Conservation (phyloP, 2,329 filamentous ascomycete genomes). For the Arthrobotrys conoides region DNA sequence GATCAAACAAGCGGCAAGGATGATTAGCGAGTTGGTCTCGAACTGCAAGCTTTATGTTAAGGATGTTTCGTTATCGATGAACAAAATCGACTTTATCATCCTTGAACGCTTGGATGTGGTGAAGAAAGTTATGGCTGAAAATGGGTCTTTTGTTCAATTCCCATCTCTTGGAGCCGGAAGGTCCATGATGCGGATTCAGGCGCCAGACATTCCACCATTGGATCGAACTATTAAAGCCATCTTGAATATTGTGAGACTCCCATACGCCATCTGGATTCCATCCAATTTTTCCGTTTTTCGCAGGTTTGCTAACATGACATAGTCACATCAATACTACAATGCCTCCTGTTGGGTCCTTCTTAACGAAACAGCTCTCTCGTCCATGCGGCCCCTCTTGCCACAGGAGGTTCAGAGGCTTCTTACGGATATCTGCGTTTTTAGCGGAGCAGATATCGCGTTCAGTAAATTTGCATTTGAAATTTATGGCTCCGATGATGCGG, state of each 20-base stretch:
- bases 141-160: constrained; percentile 94
- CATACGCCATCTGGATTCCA: neutral
- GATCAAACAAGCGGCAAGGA: constrained; percentile 90
- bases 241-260: constrained; percentile 79
- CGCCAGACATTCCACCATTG: constrained; percentile 90
- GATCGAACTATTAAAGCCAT: constrained; percentile 95
- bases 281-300: neutral
- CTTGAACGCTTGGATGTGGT: constrained; percentile 94
- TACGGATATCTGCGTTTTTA: constrained; percentile 95
- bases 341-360: constrained; percentile 95
- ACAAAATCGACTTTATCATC: constrained; percentile 95
- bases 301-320: constrained; percentile 46
- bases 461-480: constrained; percentile 95
- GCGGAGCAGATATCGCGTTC: constrained; percentile 90
- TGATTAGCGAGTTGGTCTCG: constrained; percentile 84
- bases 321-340: constrained; percentile 93
- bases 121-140: constrained; percentile 96
- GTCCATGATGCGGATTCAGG: constrained; percentile 88
- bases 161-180: constrained; percentile 88
- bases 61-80: constrained; percentile 87
- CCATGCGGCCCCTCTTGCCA: constrained; percentile 67
- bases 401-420: constrained; percentile 89
- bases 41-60: constrained; percentile 78
- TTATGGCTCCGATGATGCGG: constrained; percentile 94
- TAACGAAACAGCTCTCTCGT: constrained; percentile 72